Base-by-base conservation (phyloP, 78 protist genomes). In the Dictyostelium citrinum region DNA sequence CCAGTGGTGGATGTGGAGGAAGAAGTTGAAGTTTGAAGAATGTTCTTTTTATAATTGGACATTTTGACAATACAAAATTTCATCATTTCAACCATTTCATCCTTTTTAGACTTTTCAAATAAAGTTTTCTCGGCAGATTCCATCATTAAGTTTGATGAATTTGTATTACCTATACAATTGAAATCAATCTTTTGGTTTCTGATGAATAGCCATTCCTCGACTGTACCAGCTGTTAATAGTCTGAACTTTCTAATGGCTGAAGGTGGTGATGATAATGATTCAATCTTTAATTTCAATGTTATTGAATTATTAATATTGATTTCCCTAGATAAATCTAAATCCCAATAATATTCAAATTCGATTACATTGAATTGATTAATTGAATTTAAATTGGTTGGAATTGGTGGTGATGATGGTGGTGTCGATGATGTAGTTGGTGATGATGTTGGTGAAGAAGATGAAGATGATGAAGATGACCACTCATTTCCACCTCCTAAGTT, bases 51-150 rank as follows among this genome's bases (percentile, higher is more conserved):
- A 35, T 55, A 80, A 41, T 64, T 64, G 22, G 86, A 78, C 85
- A 88, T 41, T 46, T 88, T 88, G 8, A 88, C 49, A 79, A 88
- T 76, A 46, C 93, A 88, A 68, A 88, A 88, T 51, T 88, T 88
- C 93, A 88, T 88, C 93, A 88, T 88, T 49, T 88, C 93, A 49
- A 78, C 60, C 81, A 88, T 61, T 24, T 43, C 72, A 58, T 78
- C 80, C n/a, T 68, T 78, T 46, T 88, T 88, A 6, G 82, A 27
- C 3, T 49, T 67, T 22, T 80, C 64, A 46, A 29, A 35, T 35
- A 37, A 77, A 2, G 41, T 75, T 29, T 71, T 71, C 3, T 35
- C 45, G 4, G 45, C 39, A 20, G 46, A 27, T 71, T 29, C 45
- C 27, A 37, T 71, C 43, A 31, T 39, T n/a, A 17, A n/a, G 0